Percentiles rank a stretch among this genome's conserved stretches.
Conservation (phyloP, 495 filamentous ascomycete genomes). For the Glutinoglossum americanum region DNA sequence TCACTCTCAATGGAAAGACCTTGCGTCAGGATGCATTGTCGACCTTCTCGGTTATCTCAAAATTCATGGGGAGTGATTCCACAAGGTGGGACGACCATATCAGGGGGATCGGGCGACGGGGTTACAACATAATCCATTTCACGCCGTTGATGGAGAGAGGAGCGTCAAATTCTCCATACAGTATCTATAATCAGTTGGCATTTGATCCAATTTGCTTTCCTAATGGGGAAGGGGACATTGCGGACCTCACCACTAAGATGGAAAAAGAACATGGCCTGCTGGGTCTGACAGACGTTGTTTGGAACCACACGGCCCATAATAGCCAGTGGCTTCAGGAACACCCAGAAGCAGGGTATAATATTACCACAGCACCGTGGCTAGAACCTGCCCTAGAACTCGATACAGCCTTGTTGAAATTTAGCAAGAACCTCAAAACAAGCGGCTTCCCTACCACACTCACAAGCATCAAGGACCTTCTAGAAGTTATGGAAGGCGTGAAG, state of each 20-base stretch:
- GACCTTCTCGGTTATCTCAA: conserved; percentile 86
- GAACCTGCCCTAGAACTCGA: conserved; percentile 76
- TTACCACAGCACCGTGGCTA: conserved; percentile 83
- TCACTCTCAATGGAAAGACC: conserved; percentile 44
- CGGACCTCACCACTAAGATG: conserved; percentile 55
- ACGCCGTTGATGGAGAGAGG: conserved; percentile 82
- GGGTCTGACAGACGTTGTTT: conserved; percentile 87
- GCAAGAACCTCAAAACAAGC: conserved; percentile 40
- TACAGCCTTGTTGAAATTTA: conserved; percentile 56
- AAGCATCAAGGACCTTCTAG: conserved; percentile 48
- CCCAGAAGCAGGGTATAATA: conserved; percentile 88
- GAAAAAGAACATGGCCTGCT: conserved; percentile 67
- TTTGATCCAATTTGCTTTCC: conserved; percentile 76
- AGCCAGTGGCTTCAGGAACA: conserved; percentile 87
- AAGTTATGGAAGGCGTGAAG: conserved; percentile 69
- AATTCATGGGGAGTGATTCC: conserved; percentile 90
- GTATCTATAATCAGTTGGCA: conserved; percentile 71
- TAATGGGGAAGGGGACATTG: conserved; percentile 66
- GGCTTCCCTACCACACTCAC: conserved; percentile 55
- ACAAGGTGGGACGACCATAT: conserved; percentile 76
- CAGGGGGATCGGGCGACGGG: conserved; percentile 61
- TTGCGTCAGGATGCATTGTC: conserved; percentile 73
- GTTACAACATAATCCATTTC: conserved; percentile 99
- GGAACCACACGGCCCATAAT: conserved; percentile 95
- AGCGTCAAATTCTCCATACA: conserved; percentile 87